Base-by-base conservation (phyloP, 1,139 yeast genomes). In the Magnusiomyces paraingens region DNA sequence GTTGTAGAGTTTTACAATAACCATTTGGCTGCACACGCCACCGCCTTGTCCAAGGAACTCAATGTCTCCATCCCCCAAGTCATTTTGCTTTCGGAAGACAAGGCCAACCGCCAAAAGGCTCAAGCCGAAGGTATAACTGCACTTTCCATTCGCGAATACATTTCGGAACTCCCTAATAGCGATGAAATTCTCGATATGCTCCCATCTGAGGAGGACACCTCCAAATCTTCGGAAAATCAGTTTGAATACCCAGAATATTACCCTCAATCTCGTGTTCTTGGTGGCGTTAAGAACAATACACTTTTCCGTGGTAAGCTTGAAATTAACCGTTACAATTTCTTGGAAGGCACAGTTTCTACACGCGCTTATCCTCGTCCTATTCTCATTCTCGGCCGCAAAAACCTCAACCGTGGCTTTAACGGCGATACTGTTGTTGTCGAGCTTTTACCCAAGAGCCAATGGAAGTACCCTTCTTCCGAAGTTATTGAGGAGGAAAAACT, bases 371-470 rank as follows among this genome's bases (percentile, higher is more conserved):
- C 88, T 51, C 86, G 84, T 65, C 98, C 98, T 1, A 76, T 94
- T 50, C 74, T 91, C 44, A 75, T 94, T 42, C 71, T 86, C 18
- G 99, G 99, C 0, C 79, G 93, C 49, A 88, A 86, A 63, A 83
- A 84, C 66, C 73, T 93, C 62, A 94, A 94, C 68, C 81, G 99
- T 67, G 88, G 94, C 0, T 90, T 93, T 70, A 88, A 88, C 63
- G 91, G 96, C 39, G 99, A 94, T 65, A 80, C 83, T 20, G 98
- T 94, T 15, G 87, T 90, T 51, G 90, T 94, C 4, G 98, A 94
- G 70, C 74, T 94, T 47, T 74, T 94, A 50, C 97, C 98, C 1
- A 81, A 86, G 62, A 77, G 78, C 42, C 83, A 88, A 67, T 94
- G 99, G 99, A 85, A 86, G 64, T 84, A 82, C 51, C 96, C 96